Percentiles rank a stretch among this genome's conserved stretches.
These are phyloP conservation scores for Microbotryum lychnidis-dioicae DNA, from an alignment of 1,284 basidiomycete genomes.

Conservation along the genomic window DNA sequence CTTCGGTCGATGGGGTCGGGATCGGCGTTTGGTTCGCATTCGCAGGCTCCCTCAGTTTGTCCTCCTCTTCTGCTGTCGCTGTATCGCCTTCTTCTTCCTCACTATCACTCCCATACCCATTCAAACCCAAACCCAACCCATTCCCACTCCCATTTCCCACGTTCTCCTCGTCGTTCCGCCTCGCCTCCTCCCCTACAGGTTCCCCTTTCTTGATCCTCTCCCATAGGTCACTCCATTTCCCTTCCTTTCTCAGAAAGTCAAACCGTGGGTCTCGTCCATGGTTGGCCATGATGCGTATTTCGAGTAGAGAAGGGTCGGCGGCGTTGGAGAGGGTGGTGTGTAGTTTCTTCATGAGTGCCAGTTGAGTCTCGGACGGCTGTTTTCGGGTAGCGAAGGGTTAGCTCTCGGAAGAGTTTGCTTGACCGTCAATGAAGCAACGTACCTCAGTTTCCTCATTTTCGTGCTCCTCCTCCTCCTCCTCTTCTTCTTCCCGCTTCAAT, in stretches of 20 bases:
- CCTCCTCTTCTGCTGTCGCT: neutral
- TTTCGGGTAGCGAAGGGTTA: too few species aligned
- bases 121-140: conserved; percentile 2
- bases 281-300: conserved; percentile 29
- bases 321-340: conserved; percentile 15
- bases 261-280: conserved; percentile 21
- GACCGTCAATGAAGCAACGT: neutral
- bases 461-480: neutral
- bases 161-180: neutral
- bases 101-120: conserved; percentile 19
- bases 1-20: too few species aligned
- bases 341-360: conserved; percentile 20
- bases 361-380: conserved; percentile 16
- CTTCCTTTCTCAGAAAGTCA: conserved; percentile 14
- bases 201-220: conserved; percentile 12
- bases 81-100: neutral
- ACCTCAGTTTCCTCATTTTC: conserved; percentile 3
- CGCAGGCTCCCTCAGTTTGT: neutral
- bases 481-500: neutral
- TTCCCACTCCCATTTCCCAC: neutral
- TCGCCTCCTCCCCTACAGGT: neutral
- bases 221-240: conserved; percentile 16
- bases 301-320: conserved; percentile 22
- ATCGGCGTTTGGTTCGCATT: too few species aligned
- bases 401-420: neutral